Conservation (phyloP, 164 flowering plant genomes). For the Platanus orientalis region DNA sequence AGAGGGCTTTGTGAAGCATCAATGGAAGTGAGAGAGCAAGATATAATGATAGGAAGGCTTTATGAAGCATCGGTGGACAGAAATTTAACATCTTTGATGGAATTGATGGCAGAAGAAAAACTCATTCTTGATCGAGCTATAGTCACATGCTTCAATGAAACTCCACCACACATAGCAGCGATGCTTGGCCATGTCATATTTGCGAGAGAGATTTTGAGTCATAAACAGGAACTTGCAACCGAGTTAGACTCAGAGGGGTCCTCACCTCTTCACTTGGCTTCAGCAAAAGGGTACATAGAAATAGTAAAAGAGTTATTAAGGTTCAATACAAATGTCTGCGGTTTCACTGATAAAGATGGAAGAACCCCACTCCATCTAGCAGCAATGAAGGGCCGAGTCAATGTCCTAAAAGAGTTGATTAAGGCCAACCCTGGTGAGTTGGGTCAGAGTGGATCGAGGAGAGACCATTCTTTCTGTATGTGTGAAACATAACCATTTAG, state of each 20-base stretch:
- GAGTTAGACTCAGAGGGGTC: conserved; percentile 9
- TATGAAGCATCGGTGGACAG: no score
- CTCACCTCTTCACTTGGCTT: conserved; percentile 26
- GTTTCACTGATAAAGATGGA: conserved; percentile 12
- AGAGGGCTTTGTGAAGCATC: no score
- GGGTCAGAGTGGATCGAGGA: no score
- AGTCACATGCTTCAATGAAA: background rate
- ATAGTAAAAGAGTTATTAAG: conserved; percentile 9
- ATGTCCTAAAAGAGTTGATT: conserved; percentile 21
- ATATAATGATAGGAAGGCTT: no score
- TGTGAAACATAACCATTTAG: no score
- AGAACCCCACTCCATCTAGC: conserved; percentile 32
- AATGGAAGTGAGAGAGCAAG: no score
- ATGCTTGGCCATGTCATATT: conserved; percentile 14
- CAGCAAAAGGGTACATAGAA: conserved; percentile 22
- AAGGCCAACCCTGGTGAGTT: conserved; percentile 5
- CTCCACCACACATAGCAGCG: conserved; percentile 20
- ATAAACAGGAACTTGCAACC: conserved; percentile 11
- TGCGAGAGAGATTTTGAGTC: conserved; percentile 2
- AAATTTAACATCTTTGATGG: no score
- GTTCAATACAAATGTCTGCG: conserved; percentile 12
- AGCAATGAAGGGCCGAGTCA: conserved; percentile 22
- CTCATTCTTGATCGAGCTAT: conserved; percentile 14
- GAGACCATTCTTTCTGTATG: no score
- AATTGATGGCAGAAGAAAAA: conserved; percentile 10